These are phyloP conservation scores for Huntiella moniliformis DNA, from an alignment of 2,329 filamentous ascomycete genomes.

Conservation along the genomic window DNA sequence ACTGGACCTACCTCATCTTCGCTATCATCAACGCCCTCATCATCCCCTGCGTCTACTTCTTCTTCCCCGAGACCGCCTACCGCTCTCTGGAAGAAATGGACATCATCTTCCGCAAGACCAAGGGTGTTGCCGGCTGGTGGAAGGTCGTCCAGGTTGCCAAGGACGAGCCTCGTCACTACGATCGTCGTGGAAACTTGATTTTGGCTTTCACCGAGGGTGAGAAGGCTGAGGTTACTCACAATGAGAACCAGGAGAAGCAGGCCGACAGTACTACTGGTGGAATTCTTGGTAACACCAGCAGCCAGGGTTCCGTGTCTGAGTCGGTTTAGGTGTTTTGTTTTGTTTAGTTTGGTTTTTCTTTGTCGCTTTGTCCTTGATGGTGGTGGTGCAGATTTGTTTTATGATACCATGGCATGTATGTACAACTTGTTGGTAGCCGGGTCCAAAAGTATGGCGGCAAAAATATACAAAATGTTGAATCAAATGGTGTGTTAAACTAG, in stretches of 20 bases:
- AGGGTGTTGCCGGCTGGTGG: constrained; percentile 22
- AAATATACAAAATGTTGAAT: too few relatives aligned
- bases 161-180: constrained; percentile 35
- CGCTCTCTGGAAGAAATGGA: constrained; percentile 14
- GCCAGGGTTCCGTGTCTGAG: not conserved
- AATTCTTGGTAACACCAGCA: constrained; percentile 1
- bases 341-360: too few relatives aligned
- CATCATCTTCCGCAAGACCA: constrained; percentile 38
- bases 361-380: too few relatives aligned
- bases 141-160: constrained; percentile 21
- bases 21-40: constrained; percentile 33
- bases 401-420: too few relatives aligned
- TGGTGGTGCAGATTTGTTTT: too few relatives aligned
- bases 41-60: constrained; percentile 45
- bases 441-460: too few relatives aligned
- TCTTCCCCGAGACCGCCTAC: constrained; percentile 68
- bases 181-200: constrained; percentile 39
- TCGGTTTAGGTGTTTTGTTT: too few relatives aligned
- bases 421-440: too few relatives aligned
- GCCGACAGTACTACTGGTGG: not conserved
- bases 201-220: constrained; percentile 28
- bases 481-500: too few relatives aligned
- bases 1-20: constrained; percentile 47
- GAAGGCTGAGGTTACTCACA: constrained; percentile 13
- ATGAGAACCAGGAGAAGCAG: constrained; percentile 3